A percentile compares a stretch with the other conserved stretches of the same genome.
Conservation (phyloP, 345 rosid species). For the Zanthoxylum bungeanum region DNA sequence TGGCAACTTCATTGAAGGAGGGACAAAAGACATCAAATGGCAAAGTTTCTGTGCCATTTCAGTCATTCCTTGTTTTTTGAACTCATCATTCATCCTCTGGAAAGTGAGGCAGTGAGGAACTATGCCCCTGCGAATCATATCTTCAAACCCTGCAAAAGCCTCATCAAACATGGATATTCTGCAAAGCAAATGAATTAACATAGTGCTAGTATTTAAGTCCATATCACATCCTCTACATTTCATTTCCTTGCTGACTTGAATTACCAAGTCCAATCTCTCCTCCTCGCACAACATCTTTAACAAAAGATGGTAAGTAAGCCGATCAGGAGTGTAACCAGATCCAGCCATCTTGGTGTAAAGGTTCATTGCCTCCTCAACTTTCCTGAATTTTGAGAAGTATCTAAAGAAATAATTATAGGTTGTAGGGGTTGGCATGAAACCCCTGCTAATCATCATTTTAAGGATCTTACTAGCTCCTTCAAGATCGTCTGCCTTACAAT, state of each 20-base stretch:
- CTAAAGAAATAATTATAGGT: conserved; percentile 80
- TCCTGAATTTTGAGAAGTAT: conserved; percentile 51
- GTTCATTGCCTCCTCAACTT: conserved; percentile 73
- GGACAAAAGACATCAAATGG: conserved; percentile 58
- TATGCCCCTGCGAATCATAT: conserved; percentile 60
- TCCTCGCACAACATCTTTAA: conserved; percentile 79
- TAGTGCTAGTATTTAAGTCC: conserved; percentile 63
- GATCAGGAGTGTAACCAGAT: conserved; percentile 66
- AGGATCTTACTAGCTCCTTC: conserved; percentile 66
- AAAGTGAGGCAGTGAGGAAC: conserved; percentile 77
- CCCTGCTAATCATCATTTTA: conserved; percentile 70
- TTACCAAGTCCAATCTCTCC: conserved; percentile 63
- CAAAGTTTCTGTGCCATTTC: conserved; percentile 51
- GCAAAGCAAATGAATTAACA: conserved; percentile 67
- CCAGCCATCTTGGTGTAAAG: conserved; percentile 72
- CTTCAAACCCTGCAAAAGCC: conserved; percentile 68
- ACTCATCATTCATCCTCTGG: conserved; percentile 54
- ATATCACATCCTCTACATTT: conserved; percentile 58
- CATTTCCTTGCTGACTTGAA: conserved; percentile 81
- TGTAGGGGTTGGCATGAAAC: conserved; percentile 60
- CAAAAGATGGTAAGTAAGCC: conserved; percentile 70
- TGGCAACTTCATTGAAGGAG: conserved; percentile 62
- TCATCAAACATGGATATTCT: conserved; percentile 63
- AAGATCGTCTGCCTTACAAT: conserved; percentile 71
- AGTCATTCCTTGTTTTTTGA: conserved; percentile 52